These are phyloP conservation scores for Colletotrichum tropicicola DNA, from an alignment of 2,329 filamentous ascomycete species.

Conservation along the genomic window DNA sequence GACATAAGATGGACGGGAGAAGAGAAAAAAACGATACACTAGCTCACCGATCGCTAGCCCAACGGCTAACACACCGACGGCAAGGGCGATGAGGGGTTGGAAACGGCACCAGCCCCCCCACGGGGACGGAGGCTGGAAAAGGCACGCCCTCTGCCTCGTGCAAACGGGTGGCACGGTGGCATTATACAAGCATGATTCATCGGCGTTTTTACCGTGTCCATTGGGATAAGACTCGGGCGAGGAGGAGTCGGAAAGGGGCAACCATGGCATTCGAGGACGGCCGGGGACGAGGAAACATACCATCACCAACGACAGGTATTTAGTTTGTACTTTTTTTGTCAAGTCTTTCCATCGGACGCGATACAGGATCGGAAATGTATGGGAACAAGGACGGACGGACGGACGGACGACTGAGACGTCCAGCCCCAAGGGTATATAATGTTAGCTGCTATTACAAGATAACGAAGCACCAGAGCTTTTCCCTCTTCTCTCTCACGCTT, in stretches of 20 bases:
- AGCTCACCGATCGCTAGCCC: conserved; percentile 18
- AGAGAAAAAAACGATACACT: neutral
- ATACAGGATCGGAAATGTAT: conserved; percentile 13
- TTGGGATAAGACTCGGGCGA: neutral
- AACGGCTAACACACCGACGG: conserved; percentile 2
- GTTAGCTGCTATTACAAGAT: conserved; percentile 23
- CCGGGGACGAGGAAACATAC: conserved; percentile 15
- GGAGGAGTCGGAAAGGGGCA: neutral
- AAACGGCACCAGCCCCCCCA: conserved; percentile 2
- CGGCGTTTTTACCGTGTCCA: conserved; percentile 20
- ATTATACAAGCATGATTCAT: conserved; percentile 27
- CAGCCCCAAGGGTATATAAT: conserved; percentile 19
- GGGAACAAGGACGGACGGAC: neutral
- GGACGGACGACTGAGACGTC: conserved; percentile 9
- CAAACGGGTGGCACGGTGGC: conserved; percentile 9
- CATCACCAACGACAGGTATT: conserved; percentile 20
- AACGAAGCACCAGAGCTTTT: conserved; percentile 13
- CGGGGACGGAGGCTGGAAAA: conserved; percentile 3
- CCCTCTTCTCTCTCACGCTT: neutral
- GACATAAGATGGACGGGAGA: conserved; percentile 8
- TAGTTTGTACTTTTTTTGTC: conserved; percentile 11
- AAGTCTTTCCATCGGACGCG: neutral
- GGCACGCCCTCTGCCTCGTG: neutral
- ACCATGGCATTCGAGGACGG: conserved; percentile 21
- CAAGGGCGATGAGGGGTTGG: neutral